Evolutionary conservation across 192 early-diverging fungal species (phyloP).

Genomic region (Backusella tarrabulga): DNA sequence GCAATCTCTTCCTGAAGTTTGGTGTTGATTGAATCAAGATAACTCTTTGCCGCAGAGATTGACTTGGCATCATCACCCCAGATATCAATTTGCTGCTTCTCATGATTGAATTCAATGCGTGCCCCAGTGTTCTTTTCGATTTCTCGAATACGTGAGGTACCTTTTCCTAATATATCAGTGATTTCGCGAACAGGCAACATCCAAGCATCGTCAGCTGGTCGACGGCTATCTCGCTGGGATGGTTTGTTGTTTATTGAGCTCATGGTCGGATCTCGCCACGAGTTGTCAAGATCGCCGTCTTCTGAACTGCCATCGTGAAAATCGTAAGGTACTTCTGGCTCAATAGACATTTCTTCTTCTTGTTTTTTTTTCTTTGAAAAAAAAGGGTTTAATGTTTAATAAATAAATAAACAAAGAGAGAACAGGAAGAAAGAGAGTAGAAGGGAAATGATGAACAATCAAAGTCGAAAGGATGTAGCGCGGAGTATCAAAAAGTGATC

Average conservation of each 20-base stretch:
- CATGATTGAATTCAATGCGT: slow-evolving; percentile 30
- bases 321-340: slow-evolving; percentile 9
- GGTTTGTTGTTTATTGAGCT: not conserved
- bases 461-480: not conserved
- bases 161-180: slow-evolving; percentile 20
- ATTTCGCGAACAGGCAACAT: slow-evolving; percentile 15
- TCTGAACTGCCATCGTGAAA: not conserved
- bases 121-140: slow-evolving; percentile 26
- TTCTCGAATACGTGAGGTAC: slow-evolving; percentile 8
- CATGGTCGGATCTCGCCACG: not conserved
- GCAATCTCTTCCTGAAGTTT: not conserved
- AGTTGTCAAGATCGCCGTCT: not conserved
- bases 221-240: not conserved
- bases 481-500: not conserved
- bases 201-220: slow-evolving; percentile 35
- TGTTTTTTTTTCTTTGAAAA: not conserved
- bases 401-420: too few relatives aligned
- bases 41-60: slow-evolving; percentile 20
- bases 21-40: slow-evolving; percentile 17
- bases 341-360: not conserved
- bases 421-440: not conserved
- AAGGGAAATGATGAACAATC: not conserved
- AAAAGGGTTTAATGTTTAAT: too few relatives aligned
- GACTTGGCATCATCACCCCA: slow-evolving; percentile 29
- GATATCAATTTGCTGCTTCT: slow-evolving; percentile 38